Percentiles rank a stretch among this genome's conserved stretches.
Conservation (phyloP, 2,329 filamentous ascomycete genomes). For the Endoconidiophora polonica region DNA sequence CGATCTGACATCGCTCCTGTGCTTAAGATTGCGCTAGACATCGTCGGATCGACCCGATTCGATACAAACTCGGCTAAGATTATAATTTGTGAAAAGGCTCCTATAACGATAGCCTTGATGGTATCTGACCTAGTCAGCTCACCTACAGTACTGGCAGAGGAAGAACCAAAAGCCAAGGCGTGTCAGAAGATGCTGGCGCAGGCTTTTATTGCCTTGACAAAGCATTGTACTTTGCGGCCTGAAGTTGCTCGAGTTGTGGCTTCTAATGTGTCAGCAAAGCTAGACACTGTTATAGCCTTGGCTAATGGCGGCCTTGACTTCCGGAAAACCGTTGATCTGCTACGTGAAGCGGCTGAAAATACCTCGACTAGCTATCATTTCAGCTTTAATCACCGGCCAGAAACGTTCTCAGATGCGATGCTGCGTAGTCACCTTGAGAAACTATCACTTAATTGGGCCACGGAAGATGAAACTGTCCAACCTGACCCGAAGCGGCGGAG, state of each 20-base stretch:
- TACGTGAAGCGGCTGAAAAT: conserved; percentile 7
- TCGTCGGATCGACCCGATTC: conserved; percentile 17
- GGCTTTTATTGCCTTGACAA: conserved; percentile 24
- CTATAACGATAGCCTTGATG: conserved; percentile 21
- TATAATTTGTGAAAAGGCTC: conserved; percentile 14
- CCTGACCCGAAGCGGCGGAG: conserved; percentile 19
- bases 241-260: conserved; percentile 7
- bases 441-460: conserved; percentile 17
- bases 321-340: neutral
- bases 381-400: conserved; percentile 10
- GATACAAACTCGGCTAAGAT: conserved; percentile 5
- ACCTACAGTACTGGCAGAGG: conserved; percentile 19
- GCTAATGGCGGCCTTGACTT: conserved; percentile 1
- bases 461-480: conserved; percentile 15
- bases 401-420: conserved; percentile 15
- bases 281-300: neutral
- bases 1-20: conserved; percentile 21
- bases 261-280: conserved; percentile 9
- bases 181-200: conserved; percentile 23
- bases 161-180: conserved; percentile 17
- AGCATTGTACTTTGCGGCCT: conserved; percentile 14
- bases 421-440: conserved; percentile 18
- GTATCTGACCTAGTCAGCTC: conserved; percentile 25
- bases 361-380: neutral
- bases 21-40: conserved; percentile 23